These are phyloP conservation scores for Suillus fuscotomentosus DNA, from an alignment of 768 basidiomycete species.

Conservation along the genomic window DNA sequence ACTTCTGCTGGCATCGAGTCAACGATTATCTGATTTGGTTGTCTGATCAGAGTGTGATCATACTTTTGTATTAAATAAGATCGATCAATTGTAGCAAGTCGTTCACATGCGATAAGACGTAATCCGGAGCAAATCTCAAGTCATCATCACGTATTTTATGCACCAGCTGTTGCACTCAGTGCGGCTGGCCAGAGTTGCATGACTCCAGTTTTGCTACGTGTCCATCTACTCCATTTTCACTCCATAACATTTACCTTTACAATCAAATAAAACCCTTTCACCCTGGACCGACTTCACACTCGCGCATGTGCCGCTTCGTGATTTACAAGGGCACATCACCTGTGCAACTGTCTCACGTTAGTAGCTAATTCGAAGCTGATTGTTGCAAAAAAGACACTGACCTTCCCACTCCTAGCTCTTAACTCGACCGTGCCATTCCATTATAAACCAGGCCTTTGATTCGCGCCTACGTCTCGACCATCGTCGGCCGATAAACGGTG, in stretches of 20 bases:
- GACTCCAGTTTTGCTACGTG: constrained; percentile 3
- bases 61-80: neutral
- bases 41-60: too few species aligned
- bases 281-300: neutral
- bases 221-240: neutral
- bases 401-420: constrained; percentile 53
- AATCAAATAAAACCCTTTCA: neutral
- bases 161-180: neutral
- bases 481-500: constrained; percentile 87
- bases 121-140: constrained; percentile 16
- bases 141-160: neutral
- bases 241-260: neutral
- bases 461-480: constrained; percentile 82
- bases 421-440: constrained; percentile 91
- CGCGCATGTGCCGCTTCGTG: constrained; percentile 80
- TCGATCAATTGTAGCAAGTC: neutral
- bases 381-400: neutral
- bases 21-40: neutral
- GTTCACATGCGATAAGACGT: constrained; percentile 17
- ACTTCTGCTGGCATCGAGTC: neutral
- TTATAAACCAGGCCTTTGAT: constrained; percentile 97
- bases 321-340: constrained; percentile 96
- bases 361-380: constrained; percentile 14
- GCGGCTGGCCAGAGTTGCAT: constrained; percentile 13
- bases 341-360: constrained; percentile 84